These are phyloP conservation scores for Penicillium malachiteum DNA, from an alignment of 495 filamentous ascomycete genomes.

Conservation along the genomic window DNA sequence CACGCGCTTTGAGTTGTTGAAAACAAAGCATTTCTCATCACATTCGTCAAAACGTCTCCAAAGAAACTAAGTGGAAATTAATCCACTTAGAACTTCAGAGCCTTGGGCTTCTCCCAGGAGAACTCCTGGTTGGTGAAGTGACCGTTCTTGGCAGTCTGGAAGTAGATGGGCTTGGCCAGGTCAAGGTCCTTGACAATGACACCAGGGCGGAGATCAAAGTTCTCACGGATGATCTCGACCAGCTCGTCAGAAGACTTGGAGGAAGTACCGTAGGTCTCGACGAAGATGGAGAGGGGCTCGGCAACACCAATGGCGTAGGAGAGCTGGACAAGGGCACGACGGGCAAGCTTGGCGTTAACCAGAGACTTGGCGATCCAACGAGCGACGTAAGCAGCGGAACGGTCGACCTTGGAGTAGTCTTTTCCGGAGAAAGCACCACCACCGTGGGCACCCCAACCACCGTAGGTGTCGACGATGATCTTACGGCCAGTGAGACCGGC, in stretches of 20 bases:
- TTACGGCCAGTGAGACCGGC: constrained; percentile 98
- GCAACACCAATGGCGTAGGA: constrained; percentile 99
- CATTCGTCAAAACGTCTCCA: constrained; percentile 43
- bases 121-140: constrained; percentile 99
- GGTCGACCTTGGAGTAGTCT: constrained; percentile 99
- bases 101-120: constrained; percentile 97
- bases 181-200: constrained; percentile 98
- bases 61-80: constrained; percentile 16
- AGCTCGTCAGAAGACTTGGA: constrained; percentile 83
- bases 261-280: constrained; percentile 63
- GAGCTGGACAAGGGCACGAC: constrained; percentile 92
- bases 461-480: constrained; percentile 99
- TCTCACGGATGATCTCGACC: constrained; percentile 86
- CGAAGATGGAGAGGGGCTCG: constrained; percentile 87
- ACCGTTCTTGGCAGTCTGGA: constrained; percentile 97
- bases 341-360: constrained; percentile 80
- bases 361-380: constrained; percentile 99
- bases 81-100: constrained; percentile 73
- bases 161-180: constrained; percentile 94
- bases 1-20: constrained; percentile 59
- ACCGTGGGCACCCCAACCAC: constrained; percentile 99
- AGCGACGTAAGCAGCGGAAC: constrained; percentile 93
- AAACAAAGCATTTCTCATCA: constrained; percentile 59
- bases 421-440: constrained; percentile 99
- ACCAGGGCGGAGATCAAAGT: constrained; percentile 97